Evolutionary conservation across 805 yeast genomes (phyloP), one percentile per base, ranked within the genome.

Genomic region (Wickerhamiella musiphila): DNA sequence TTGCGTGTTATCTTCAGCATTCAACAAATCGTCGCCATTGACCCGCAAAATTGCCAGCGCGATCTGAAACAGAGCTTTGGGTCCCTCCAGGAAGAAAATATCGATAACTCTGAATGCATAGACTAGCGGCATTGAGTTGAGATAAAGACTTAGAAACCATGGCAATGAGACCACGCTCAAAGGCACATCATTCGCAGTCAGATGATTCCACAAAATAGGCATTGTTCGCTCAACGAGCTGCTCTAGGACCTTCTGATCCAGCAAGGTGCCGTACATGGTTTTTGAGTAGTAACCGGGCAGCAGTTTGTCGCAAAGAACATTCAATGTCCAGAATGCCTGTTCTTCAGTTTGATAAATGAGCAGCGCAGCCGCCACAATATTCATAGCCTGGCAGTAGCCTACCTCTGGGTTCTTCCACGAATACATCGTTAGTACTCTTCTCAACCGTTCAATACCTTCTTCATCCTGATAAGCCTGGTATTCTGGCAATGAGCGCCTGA

Each of bases 371-470:
- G 57, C 61, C 10, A 60, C 65, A 32, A 90, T 90, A 51, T 90
- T 90, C 98, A 92, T 90, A 1, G 96, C 98, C 54, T 90, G 98
- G 52, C 99, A 90, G 53, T 90, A 90, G 0, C 99, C 99, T 17
- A 90, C 81, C 26, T 86, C 94, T 0, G 94, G 94, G 51, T 84
- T 83, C 42, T 78, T 79, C 95, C 96, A 90, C 0, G 94, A 79
- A 48, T 84, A 90, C 1, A 94, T 94, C 0, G 92, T 77, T 36
- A 90, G 63, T 1, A 90, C 96, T 38, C 93, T 65, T 39, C 98
- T 65, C 29, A 90, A 63, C 34, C 94, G 62, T 31, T 63, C 68
- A 27, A 90, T 84, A 5, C 99, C 98, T 46, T 79, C 92, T 4
- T 65, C 65, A 6, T 66, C 65, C 52, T 90, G 96, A 48, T 83